Base-by-base conservation (phyloP, 495 filamentous ascomycete genomes). In the Platismatia glauca region DNA sequence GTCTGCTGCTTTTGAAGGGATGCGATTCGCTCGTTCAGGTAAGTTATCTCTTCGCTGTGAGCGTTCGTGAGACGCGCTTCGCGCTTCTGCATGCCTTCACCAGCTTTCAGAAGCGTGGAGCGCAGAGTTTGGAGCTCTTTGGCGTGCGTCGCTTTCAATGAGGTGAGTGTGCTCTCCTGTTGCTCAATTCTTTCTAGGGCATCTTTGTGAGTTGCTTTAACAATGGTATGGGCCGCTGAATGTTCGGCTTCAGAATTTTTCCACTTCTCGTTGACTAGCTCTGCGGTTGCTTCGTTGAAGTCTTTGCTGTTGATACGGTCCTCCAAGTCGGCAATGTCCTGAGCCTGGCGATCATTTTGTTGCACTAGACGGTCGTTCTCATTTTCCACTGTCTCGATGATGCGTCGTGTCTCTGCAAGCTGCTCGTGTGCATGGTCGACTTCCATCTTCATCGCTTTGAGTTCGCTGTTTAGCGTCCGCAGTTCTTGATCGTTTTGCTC, bases 321-420 rank as follows among this genome's bases (percentile, higher is more conserved):
- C 38, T 59, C 39, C 43, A 64, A 24, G 48, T 55, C 41, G 7
- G 37, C 46, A 16, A 68, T 46, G 15, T 66, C 58, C 18, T 64
- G 33, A 4, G 59, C 50, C 22, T 70, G 68, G 22, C 63, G 58
- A 31, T 66, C 60, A 34, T 64, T 61, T 33, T 64, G 59, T 29
- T 70, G 59, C 15, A 71, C 69, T 13, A 81, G 72, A 15, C 72
- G 73, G 11, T 72, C 72, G 61, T 81, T 81, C 60, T 82, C 79
- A 7, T 70, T 63, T 66, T 80, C 78, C 20, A 80, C 74, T 27
- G 76, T 75, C 55, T 77, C 72, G 41, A 79, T 70, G 12, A 79
- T 71, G 22, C 71, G 65, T 31, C 78, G 75, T 0, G 75, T 67
- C 70, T 81, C 79, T 29, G 71, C 60, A 16, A 75, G 66, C 58